These are phyloP conservation scores for Populus hybrid DNA, from an alignment of 441 rosid genomes.

Conservation along the genomic window DNA sequence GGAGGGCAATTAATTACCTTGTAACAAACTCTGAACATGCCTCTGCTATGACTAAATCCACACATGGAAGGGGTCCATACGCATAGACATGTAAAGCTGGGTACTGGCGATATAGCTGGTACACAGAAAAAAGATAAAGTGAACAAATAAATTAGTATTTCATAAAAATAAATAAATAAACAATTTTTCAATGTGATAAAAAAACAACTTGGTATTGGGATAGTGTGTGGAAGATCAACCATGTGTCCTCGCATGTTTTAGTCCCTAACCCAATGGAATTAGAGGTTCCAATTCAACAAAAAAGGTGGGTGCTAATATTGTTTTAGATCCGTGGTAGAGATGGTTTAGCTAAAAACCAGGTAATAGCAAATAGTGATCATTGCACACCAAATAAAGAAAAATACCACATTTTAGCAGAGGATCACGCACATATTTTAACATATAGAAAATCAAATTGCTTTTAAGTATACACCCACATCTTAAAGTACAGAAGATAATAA, in stretches of 20 bases:
- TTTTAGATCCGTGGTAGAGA: background rate
- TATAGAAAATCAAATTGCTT: constrained; percentile 1
- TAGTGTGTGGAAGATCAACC: background rate
- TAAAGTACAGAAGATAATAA: background rate
- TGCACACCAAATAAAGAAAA: background rate
- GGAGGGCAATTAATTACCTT: constrained; percentile 43
- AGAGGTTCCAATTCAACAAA: background rate
- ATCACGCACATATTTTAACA: background rate
- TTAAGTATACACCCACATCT: background rate
- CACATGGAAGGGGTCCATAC: constrained; percentile 85
- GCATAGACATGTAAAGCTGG: constrained; percentile 73
- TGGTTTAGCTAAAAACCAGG: background rate
- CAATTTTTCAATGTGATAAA: background rate
- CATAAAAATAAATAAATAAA: background rate
- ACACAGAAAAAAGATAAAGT: constrained; percentile 3
- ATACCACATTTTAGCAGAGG: background rate
- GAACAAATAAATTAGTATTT: background rate
- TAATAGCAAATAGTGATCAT: background rate
- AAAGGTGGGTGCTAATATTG: background rate
- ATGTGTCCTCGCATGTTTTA: background rate
- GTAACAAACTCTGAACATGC: constrained; percentile 86
- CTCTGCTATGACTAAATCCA: constrained; percentile 63
- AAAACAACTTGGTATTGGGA: background rate
- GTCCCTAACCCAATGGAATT: background rate
- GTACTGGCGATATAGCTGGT: constrained; percentile 54